These are phyloP conservation scores for Typha latifolia DNA, from an alignment of 176 grass and related monocot species.

Conservation along the genomic window DNA sequence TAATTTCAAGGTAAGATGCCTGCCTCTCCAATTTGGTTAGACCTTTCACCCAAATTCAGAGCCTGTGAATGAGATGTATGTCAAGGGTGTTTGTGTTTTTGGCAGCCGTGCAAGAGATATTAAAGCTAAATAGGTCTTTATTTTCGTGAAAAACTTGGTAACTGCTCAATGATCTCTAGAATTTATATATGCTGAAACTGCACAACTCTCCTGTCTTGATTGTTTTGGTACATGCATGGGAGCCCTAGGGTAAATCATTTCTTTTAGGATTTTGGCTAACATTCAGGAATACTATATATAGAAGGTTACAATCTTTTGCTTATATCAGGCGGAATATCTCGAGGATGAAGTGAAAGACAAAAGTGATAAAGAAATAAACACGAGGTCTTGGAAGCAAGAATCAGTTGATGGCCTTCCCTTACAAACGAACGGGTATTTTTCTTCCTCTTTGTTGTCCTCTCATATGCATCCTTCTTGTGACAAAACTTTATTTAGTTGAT, in stretches of 20 bases:
- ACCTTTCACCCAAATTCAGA: no score
- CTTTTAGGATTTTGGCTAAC: no score
- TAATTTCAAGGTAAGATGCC: no score
- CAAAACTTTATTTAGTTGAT: neutral
- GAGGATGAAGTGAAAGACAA: constrained; percentile 70
- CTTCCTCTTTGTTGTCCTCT: neutral
- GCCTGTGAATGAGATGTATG: no score
- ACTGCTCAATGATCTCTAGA: no score
- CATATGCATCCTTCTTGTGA: neutral
- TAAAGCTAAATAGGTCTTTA: neutral
- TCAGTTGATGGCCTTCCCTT: constrained; percentile 21
- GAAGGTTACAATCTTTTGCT: constrained; percentile 13
- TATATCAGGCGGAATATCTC: constrained; percentile 52
- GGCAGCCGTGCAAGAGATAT: neutral
- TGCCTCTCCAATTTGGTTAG: no score
- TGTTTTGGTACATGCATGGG: no score
- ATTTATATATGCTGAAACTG: no score
- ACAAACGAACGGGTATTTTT: constrained; percentile 58
- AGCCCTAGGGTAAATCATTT: no score
- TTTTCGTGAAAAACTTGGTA: neutral
- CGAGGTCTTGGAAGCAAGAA: constrained; percentile 30
- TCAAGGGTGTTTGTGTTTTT: neutral
- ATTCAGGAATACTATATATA: neutral
- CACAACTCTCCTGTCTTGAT: no score
- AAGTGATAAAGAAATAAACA: constrained; percentile 43